phyloP scores from a whole-genome alignment of 495 filamentous ascomycete genomes.

The Aspergillus avenaceus region DNA sequence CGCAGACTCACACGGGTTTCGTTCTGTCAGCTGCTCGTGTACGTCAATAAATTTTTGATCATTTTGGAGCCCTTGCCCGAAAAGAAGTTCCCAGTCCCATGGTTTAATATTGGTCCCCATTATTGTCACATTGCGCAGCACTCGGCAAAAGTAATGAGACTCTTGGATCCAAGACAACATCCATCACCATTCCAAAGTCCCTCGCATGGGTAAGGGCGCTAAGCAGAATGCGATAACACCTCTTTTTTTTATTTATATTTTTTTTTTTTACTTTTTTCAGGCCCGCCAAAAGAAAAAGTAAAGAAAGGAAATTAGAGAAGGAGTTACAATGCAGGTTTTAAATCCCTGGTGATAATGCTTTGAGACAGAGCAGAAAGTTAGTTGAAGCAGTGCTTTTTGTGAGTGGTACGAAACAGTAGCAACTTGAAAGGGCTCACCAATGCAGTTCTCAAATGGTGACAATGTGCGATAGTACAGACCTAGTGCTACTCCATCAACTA shows the following conservation, averaged over 20 bases:
- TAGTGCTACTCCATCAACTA: background rate
- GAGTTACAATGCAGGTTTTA: background rate
- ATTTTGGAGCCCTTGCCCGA: background rate
- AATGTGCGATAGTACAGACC: background rate
- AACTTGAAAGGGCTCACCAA: no score
- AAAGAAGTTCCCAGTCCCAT: conserved; percentile 5
- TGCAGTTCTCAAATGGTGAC: background rate
- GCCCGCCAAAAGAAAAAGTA: background rate
- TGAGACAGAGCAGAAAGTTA: background rate
- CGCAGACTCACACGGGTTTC: conserved; percentile 4
- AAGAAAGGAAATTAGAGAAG: background rate
- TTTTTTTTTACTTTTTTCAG: no score
- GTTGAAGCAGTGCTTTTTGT: background rate
- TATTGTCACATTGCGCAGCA: conserved; percentile 25
- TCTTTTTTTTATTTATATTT: no score
- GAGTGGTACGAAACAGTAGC: background rate
- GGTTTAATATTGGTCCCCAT: conserved; percentile 16
- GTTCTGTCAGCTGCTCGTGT: conserved; percentile 14
- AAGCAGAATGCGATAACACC: background rate
- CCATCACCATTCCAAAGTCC: conserved; percentile 15
- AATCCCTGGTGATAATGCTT: background rate
- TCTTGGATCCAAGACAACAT: conserved; percentile 13
- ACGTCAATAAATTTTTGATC: background rate
- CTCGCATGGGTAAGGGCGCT: conserved; percentile 18
- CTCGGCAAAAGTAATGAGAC: conserved; percentile 15